A percentile compares a stretch with the other conserved stretches of the same genome.
These are phyloP conservation scores for Macrophomina pseudophaseolina DNA, from an alignment of 2,329 filamentous ascomycete species.

Conservation along the genomic window DNA sequence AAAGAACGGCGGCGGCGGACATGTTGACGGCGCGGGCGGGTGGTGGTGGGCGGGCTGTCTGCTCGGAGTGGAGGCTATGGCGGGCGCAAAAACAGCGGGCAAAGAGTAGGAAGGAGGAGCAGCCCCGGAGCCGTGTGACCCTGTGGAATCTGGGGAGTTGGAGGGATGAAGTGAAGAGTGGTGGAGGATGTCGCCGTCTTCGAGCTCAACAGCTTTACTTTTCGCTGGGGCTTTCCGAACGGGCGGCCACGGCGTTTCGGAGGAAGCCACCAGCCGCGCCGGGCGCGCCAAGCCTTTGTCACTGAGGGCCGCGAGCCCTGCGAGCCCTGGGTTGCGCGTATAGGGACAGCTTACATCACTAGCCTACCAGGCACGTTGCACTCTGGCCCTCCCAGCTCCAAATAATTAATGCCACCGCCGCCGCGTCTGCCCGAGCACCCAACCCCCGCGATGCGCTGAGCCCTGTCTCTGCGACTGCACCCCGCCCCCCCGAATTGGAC, in stretches of 20 bases:
- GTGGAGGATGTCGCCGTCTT: conserved; percentile 13
- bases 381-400: background rate
- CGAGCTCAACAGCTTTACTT: conserved; percentile 26
- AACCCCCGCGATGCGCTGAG: conserved; percentile 23
- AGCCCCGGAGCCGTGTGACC: conserved; percentile 19
- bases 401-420: conserved; percentile 4
- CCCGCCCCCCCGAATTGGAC: conserved; percentile 30
- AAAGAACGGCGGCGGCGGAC: conserved; percentile 57
- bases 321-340: background rate
- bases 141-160: background rate
- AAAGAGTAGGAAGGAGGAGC: conserved; percentile 14
- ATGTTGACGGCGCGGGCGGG: conserved; percentile 48
- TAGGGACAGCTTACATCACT: conserved; percentile 21
- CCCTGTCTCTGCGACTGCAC: background rate
- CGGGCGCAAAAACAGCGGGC: conserved; percentile 32
- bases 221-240: conserved; percentile 24
- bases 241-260: conserved; percentile 19
- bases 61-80: conserved; percentile 30
- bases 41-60: conserved; percentile 35
- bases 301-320: background rate
- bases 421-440: background rate
- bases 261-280: conserved; percentile 1
- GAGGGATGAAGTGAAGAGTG: conserved; percentile 15
- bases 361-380: conserved; percentile 11
- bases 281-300: conserved; percentile 4